A percentile compares a stretch with the other conserved stretches of the same genome.
Conservation (phyloP, 2,329 filamentous ascomycete genomes). For the Diaporthe nobilis region DNA sequence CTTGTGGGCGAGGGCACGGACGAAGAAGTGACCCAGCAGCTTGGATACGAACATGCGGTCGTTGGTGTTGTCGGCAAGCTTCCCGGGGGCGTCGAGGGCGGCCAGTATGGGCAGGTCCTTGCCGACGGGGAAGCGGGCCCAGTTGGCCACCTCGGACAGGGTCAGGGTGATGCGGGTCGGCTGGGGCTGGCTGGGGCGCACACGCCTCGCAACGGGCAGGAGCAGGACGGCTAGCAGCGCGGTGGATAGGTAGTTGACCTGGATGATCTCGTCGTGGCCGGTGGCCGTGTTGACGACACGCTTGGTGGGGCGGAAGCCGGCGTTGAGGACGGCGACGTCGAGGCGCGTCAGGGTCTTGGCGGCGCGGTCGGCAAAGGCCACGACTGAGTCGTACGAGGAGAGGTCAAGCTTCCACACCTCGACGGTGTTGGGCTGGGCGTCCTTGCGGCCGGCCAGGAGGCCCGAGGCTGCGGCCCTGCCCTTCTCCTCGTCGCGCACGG, state of each 20-base stretch:
- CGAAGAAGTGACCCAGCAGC: constrained; percentile 2
- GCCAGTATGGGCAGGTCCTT: not conserved
- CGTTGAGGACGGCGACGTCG: constrained; percentile 56
- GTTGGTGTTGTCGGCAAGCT: not conserved
- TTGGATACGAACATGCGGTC: constrained; percentile 6
- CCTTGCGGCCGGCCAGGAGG: constrained; percentile 48
- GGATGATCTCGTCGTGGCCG: constrained; percentile 57
- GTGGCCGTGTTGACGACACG: constrained; percentile 50
- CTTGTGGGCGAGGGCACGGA: not conserved
- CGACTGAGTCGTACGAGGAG: constrained; percentile 54
- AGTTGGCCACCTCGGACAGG: not conserved
- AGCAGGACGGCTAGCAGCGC: constrained; percentile 62
- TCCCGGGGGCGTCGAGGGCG: not conserved
- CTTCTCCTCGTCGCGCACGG: constrained; percentile 57
- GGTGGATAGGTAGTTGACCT: constrained; percentile 65
- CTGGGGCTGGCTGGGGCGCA: constrained; percentile 40
- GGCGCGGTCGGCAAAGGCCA: constrained; percentile 52
- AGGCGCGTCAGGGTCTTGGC: constrained; percentile 51
- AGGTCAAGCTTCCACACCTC: constrained; percentile 60
- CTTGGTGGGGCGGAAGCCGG: constrained; percentile 44
- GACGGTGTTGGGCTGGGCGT: not conserved
- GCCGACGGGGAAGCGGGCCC: constrained; percentile 2
- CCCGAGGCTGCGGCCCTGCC: constrained; percentile 54
- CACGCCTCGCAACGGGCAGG: constrained; percentile 54
- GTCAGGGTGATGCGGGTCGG: not conserved